A percentile compares a stretch with the other conserved stretches of the same genome.
phyloP scores from a whole-genome alignment of 805 yeast species.

The Yamadazyma laniorum region DNA sequence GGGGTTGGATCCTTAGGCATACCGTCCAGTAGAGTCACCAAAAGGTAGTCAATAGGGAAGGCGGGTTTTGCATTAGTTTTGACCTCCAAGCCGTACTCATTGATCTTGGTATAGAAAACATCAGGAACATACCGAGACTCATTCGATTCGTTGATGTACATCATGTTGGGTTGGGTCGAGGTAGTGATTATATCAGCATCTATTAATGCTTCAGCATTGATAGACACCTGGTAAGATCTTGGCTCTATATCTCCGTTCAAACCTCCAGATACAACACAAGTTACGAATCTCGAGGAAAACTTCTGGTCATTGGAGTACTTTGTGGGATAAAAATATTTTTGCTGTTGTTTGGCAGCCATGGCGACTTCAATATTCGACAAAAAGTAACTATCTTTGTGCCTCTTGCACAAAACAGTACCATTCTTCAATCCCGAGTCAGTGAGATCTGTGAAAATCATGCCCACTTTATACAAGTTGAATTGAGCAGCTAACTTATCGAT shows the following conservation, averaged over 20 bases:
- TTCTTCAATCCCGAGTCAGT: conserved; percentile 83
- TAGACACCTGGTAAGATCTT: conserved; percentile 83
- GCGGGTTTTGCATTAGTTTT: conserved; percentile 87
- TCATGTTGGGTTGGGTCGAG: conserved; percentile 86
- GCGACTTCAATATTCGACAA: conserved; percentile 82
- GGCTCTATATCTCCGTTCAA: conserved; percentile 85
- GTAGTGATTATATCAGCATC: conserved; percentile 83
- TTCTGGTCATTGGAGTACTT: conserved; percentile 60
- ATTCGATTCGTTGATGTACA: conserved; percentile 74
- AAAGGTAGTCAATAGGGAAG: conserved; percentile 85
- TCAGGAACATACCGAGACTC: conserved; percentile 89
- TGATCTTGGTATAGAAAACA: conserved; percentile 75
- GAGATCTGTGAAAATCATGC: conserved; percentile 85
- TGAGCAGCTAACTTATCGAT: conserved; percentile 53
- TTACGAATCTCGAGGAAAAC: conserved; percentile 87
- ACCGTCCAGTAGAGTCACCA: conserved; percentile 89
- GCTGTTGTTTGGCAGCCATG: conserved; percentile 81
- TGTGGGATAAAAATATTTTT: conserved; percentile 57
- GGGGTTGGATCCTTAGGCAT: conserved; percentile 70
- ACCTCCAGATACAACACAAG: conserved; percentile 94
- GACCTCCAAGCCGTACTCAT: conserved; percentile 88
- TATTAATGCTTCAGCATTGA: conserved; percentile 82
- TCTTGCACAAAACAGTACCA: conserved; percentile 87
- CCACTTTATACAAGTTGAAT: conserved; percentile 71
- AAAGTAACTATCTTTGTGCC: conserved; percentile 90